Conservation (phyloP, 2,329 filamentous ascomycete species). For the Gyromitra esculenta region DNA sequence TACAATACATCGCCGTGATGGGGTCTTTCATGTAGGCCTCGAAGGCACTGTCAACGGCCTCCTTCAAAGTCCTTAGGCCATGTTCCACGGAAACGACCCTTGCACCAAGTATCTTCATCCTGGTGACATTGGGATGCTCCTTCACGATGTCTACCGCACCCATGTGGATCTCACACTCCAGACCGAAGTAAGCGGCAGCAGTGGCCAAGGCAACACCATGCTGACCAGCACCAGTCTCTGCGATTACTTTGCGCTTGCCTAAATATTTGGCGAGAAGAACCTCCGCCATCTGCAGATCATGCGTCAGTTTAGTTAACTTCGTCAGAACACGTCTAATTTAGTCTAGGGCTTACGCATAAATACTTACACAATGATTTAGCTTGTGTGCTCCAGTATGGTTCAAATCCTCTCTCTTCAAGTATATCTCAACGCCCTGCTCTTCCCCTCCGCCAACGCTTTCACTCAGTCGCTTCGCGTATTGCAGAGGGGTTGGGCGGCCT, state of each 20-base stretch:
- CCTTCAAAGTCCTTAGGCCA: conserved; percentile 47
- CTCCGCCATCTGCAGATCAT: conserved; percentile 36
- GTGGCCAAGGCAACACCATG: conserved; percentile 51
- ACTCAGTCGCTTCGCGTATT: conserved; percentile 46
- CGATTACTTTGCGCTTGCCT: conserved; percentile 47
- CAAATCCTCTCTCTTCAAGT: conserved; percentile 51
- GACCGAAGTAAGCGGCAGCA: conserved; percentile 50
- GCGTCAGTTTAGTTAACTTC: conserved; percentile 4
- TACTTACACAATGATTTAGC: conserved; percentile 49
- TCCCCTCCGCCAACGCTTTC: conserved; percentile 44
- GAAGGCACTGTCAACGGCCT: conserved; percentile 50
- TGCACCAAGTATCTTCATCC: conserved; percentile 51
- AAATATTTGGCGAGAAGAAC: conserved; percentile 46
- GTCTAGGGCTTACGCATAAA: not conserved
- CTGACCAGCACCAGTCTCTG: conserved; percentile 52
- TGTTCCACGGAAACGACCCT: conserved; percentile 38
- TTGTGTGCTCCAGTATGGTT: conserved; percentile 53
- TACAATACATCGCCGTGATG: conserved; percentile 42
- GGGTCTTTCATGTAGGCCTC: conserved; percentile 47
- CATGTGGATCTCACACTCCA: conserved; percentile 53
- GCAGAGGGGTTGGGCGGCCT: conserved; percentile 49
- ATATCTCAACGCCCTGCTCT: conserved; percentile 48
- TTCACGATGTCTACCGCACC: conserved; percentile 49
- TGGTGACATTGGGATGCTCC: conserved; percentile 45
- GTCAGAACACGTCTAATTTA: not conserved